Evolutionary conservation across 2,329 filamentous ascomycete species (phyloP).

Genomic region (Ophiostoma piceae): DNA sequence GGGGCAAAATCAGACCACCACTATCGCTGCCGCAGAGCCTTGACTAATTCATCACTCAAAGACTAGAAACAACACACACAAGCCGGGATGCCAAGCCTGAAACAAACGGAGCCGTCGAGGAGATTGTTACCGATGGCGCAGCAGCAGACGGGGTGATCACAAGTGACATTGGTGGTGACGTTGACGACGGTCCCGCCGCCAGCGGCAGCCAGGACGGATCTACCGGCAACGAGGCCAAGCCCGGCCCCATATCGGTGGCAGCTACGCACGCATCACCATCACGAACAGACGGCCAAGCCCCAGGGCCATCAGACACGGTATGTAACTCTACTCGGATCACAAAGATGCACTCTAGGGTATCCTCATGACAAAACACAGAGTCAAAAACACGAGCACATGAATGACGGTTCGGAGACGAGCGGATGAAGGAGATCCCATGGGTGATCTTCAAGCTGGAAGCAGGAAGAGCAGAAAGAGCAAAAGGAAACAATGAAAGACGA

Average conservation of each 20-base stretch:
- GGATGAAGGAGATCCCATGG: not conserved
- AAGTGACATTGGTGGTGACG: not conserved
- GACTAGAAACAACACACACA: conserved; percentile 27
- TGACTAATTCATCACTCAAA: conserved; percentile 21
- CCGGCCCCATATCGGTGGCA: not conserved
- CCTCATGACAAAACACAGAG: not conserved
- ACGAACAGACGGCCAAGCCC: not conserved
- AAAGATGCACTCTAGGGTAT: not conserved
- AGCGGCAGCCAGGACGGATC: not conserved
- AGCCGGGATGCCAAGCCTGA: conserved; percentile 38
- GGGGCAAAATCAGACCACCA: not conserved
- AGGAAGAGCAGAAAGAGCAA: not conserved
- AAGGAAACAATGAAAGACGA: not conserved
- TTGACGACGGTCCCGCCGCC: no score
- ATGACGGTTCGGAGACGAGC: not conserved
- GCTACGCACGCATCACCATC: not conserved
- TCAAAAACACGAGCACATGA: not conserved
- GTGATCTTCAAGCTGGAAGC: not conserved
- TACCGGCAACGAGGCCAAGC: not conserved
- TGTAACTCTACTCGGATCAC: not conserved
- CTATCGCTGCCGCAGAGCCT: not conserved
- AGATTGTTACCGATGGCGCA: not conserved
- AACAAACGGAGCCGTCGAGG: conserved; percentile 26
- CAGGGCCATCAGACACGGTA: conserved; percentile 17
- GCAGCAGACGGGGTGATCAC: not conserved